A percentile compares a stretch with the other conserved stretches of the same genome.
phyloP scores from a whole-genome alignment of 495 filamentous ascomycete genomes.

The Astrocystis sublimbata region DNA sequence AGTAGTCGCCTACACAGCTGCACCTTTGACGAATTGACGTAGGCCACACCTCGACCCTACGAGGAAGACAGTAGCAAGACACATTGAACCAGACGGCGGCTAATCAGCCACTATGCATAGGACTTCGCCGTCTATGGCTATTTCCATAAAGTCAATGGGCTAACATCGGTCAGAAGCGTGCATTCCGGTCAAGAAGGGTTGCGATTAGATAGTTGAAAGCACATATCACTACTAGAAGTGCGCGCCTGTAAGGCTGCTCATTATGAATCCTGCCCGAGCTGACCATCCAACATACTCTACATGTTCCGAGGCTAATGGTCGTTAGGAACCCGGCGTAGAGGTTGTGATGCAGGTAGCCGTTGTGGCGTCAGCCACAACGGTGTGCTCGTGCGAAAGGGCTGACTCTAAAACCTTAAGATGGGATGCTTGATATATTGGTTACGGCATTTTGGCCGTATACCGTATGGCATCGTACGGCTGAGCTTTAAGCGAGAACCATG shows the following conservation, averaged over 20 bases:
- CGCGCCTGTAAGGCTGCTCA: neutral
- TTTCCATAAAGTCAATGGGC: neutral
- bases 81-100: neutral
- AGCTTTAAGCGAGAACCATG: neutral
- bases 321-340: slow-evolving; percentile 8
- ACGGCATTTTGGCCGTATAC: neutral
- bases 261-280: neutral
- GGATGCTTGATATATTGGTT: slow-evolving; percentile 3
- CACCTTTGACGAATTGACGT: neutral
- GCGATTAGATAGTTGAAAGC: neutral
- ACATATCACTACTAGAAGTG: neutral
- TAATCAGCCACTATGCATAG: neutral
- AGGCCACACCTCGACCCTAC: neutral
- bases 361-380: slow-evolving; percentile 6
- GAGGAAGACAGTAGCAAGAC: no score
- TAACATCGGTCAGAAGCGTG: neutral
- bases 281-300: neutral
- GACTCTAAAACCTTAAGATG: slow-evolving; percentile 3
- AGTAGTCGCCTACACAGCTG: neutral
- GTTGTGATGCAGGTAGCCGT: slow-evolving; percentile 17
- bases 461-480: neutral
- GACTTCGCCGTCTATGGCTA: no score
- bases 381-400: neutral
- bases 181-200: neutral
- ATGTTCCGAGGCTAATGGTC: slow-evolving; percentile 14